These are phyloP conservation scores for Solanum peruvianum DNA, from an alignment of 257 asterid species.

Conservation along the genomic window DNA sequence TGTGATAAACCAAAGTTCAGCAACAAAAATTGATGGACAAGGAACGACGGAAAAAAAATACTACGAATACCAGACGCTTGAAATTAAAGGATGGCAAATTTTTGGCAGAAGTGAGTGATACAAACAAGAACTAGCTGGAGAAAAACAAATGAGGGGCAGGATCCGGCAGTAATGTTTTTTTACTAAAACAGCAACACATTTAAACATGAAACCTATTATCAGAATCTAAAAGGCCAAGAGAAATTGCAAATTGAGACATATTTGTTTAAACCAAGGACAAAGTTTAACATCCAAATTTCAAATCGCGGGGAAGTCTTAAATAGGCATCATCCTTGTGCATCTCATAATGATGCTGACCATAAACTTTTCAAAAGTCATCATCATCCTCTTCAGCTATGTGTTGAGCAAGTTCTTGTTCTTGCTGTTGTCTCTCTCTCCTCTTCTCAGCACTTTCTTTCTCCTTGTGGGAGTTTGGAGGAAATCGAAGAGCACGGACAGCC, in stretches of 20 bases:
- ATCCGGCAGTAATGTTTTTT: not conserved
- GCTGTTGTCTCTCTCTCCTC: slow-evolving; percentile 84
- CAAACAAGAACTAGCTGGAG: not conserved
- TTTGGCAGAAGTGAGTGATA: not conserved
- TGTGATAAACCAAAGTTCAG: not conserved
- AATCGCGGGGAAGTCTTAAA: not conserved
- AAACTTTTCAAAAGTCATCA: slow-evolving; percentile 45
- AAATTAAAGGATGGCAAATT: not conserved
- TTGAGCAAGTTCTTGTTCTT: slow-evolving; percentile 91
- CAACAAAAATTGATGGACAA: not conserved
- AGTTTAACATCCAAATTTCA: not conserved
- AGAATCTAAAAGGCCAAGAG: not conserved
- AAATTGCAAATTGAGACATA: not conserved
- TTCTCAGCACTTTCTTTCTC: slow-evolving; percentile 92
- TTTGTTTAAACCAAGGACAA: not conserved
- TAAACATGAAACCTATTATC: not conserved
- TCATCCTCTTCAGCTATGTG: slow-evolving; percentile 94
- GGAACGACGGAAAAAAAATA: not conserved
- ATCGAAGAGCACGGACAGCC: slow-evolving; percentile 78
- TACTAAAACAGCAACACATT: not conserved
- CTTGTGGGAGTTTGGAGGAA: slow-evolving; percentile 79
- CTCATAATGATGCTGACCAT: not conserved
- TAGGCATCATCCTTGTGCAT: not conserved
- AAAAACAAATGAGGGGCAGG: not conserved
- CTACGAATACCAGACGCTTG: not conserved